Base-by-base conservation (phyloP, 306 rosid genomes). In the Glycine latifolia region DNA sequence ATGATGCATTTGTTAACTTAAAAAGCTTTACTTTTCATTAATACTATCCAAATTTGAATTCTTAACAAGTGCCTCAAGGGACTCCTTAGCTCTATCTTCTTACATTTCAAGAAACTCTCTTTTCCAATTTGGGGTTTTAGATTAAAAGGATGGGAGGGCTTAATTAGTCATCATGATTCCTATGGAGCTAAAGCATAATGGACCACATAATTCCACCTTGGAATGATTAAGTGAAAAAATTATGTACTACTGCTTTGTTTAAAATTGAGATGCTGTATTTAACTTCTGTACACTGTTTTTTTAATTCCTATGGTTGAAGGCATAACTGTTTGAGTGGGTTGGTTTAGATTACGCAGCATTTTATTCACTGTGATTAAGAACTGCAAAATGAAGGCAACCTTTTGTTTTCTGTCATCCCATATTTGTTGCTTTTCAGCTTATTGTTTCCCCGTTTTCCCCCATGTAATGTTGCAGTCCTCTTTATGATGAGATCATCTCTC, bases 401-500 rank as follows among this genome's bases (percentile, higher is more conserved):
- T 67, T 15, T 39, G 62, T 75, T 67, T n/a, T 71, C 56, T 56
- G 78, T n/a, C 43, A 52, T 47, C 70, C 80, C 73, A 2, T n/a
- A 53, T 67, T 7, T 79, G 58, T 47, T 79, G 75, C 69, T 67
- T 67, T 66, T 26, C 62, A 16, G 56, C 85, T 79, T 13, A 77
- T 73, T 9, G 11, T 54, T 73, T 70, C 78, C 67, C 67, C 83
- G 52, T 63, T 26, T 67, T 71, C 14, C 8, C 71, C 65, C 58
- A 47, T 47, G 11, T 47, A 2, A 50, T 68, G 33, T 83, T 81
- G 86, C 97, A 95, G 99, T 69, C 85, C 92, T 1, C 90, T 93
- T 39, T 95, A 95, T 60, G 99, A 91, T 26, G 97, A 95, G 88
- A 77, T 95, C 84, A 89, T 93, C 65, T 86, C 87, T 47, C 76